Base-by-base conservation (phyloP, 805 yeast genomes). In the Candida xiaguanensis region DNA sequence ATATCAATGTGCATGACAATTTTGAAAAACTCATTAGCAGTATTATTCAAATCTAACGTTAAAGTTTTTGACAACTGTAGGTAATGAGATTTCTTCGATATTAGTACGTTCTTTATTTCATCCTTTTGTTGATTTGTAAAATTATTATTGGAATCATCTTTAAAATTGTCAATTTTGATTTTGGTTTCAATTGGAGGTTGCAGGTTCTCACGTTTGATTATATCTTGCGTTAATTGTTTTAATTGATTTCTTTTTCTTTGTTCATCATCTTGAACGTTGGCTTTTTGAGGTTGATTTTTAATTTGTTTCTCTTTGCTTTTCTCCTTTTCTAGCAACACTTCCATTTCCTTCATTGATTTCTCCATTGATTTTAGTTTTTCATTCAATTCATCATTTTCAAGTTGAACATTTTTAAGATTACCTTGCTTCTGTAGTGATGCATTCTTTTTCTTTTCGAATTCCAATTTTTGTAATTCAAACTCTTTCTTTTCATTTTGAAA, bases 1-100 rank as follows among this genome's bases (percentile, higher is more conserved):
- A 60, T 46, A 39, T 64, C 70, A 6, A 63, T 41, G 22, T 50
- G 49, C 8, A 60, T 50, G 4, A 61, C 45, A 8, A 61, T 36
- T 5, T 55, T 43, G 4, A 52, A 16, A 2, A 59, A 44, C 30
- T 47, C 56, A 39, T 43, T 57, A n/a, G 43, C 50, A 8, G 23
- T 25, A 2, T 5, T 14, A 5, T 41, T 45, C 13, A 47, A 43
- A 36, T 33, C 45, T 31, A 36, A 30, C 34, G 44, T 49, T 5
- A 48, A 29, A 12, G 40, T 51, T 35, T 50, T 52, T 3, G 61
- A 59, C 13, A 49, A 30, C 27, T 50, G 50, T 15, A 50, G 34
- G 55, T 58, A 55, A 34, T 47, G 42, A 7, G 46, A 50, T 38
- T 53, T 55, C 29, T 46, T 38, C 3, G 24, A 17, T 9, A 26